Evolutionary conservation across 371 early-diverging fungal genomes (phyloP).

Genomic region (Chytridium lagenaria): DNA sequence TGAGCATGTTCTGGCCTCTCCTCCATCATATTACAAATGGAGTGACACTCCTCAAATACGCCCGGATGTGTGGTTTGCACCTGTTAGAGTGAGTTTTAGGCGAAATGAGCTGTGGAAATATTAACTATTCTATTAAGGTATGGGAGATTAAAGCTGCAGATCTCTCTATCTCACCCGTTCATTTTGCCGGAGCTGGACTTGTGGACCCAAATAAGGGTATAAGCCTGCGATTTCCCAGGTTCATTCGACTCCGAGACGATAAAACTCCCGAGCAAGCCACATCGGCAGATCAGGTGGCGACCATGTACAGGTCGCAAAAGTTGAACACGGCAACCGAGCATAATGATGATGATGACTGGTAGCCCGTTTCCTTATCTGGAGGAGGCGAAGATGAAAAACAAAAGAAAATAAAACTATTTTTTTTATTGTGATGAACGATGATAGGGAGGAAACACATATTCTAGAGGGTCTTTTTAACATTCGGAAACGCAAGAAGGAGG

Average conservation of each 20-base stretch:
- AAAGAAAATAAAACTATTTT: too few relatives aligned
- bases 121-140: too few relatives aligned
- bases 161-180: constrained; percentile 96
- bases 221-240: constrained; percentile 99
- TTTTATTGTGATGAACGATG: constrained; percentile 1
- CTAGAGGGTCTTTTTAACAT: constrained; percentile 5
- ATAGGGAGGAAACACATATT: not conserved
- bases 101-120: too few relatives aligned
- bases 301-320: constrained; percentile 63
- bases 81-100: constrained; percentile 59
- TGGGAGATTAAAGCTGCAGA: constrained; percentile 99
- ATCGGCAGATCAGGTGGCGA: constrained; percentile 63
- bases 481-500: constrained; percentile 4
- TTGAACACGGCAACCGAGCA: constrained; percentile 41
- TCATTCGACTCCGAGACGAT: constrained; percentile 96
- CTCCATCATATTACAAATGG: constrained; percentile 78
- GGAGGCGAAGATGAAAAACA: too few relatives aligned
- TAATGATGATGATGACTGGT: constrained; percentile 15
- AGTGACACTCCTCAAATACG: constrained; percentile 73
- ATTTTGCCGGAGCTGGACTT: constrained; percentile 91
- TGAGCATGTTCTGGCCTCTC: constrained; percentile 70
- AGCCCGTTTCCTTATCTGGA: too few relatives aligned
- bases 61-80: constrained; percentile 99
- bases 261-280: constrained; percentile 95
- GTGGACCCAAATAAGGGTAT: constrained; percentile 91